phyloP scores from a whole-genome alignment of 768 basidiomycete species.

The Russula dissimulans region DNA sequence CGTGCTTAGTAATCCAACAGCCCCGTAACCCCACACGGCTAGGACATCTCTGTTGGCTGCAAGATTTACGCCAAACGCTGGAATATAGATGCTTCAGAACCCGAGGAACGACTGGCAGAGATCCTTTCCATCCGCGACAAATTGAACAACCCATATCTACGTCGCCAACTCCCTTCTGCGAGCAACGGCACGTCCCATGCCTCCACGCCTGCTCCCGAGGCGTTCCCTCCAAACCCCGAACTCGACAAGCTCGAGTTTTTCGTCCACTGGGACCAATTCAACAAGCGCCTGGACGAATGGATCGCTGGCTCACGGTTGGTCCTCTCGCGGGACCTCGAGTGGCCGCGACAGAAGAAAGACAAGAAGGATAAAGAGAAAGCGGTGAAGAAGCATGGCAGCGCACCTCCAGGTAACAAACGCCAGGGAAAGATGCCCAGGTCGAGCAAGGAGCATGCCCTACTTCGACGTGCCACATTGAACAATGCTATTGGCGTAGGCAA shows the following conservation, averaged over 20 bases:
- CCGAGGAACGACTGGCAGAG: constrained; percentile 90
- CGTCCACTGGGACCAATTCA: constrained; percentile 98
- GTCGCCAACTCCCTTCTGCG: constrained; percentile 29
- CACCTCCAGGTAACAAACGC: constrained; percentile 14
- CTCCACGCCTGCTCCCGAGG: constrained; percentile 33
- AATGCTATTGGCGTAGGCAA: constrained; percentile 19
- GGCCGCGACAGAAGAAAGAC: constrained; percentile 87
- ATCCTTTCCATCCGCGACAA: constrained; percentile 92
- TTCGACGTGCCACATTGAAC: constrained; percentile 35
- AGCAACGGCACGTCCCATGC: constrained; percentile 16
- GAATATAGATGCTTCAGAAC: constrained; percentile 51
- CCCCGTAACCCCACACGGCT: constrained; percentile 18
- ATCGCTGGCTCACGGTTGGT: constrained; percentile 82
- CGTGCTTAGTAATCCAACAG: constrained; percentile 18
- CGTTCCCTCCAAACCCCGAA: constrained; percentile 41
- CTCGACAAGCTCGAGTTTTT: constrained; percentile 84
- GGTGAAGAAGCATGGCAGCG: constrained; percentile 44
- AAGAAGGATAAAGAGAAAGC: constrained; percentile 39
- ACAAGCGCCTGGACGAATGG: constrained; percentile 99
- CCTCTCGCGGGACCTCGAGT: constrained; percentile 79
- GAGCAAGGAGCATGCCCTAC: constrained; percentile 19
- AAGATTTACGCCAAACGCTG: constrained; percentile 89
- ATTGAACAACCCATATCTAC: constrained; percentile 52
- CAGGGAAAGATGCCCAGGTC: constrained; percentile 21
- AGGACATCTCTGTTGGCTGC: constrained; percentile 90